A percentile compares a stretch with the other conserved stretches of the same genome.
Evolutionary conservation across 176 grass and related monocot species (phyloP).

Genomic region (Thinopyrum elongatum): DNA sequence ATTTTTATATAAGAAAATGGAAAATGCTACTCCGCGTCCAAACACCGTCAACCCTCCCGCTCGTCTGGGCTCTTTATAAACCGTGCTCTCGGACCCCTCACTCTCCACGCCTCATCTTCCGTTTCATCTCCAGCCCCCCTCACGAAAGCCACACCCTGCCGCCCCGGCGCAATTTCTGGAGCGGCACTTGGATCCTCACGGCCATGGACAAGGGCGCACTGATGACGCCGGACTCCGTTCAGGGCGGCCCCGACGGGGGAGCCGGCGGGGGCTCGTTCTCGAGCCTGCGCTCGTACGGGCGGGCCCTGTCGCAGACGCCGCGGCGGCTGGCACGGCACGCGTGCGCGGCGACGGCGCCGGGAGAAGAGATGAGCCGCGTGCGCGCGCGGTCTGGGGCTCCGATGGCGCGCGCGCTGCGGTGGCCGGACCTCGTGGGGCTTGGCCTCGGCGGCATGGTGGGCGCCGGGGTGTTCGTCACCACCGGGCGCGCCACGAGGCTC

Average conservation of each 20-base stretch:
- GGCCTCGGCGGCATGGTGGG: constrained; percentile 68
- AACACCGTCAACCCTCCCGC: neutral
- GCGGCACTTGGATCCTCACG: neutral
- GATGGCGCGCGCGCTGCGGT: constrained; percentile 62
- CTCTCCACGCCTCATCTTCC: neutral
- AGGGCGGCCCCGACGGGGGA: neutral
- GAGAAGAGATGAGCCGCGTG: constrained; percentile 71
- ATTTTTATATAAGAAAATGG: too few species aligned
- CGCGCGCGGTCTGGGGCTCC: constrained; percentile 52
- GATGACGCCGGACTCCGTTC: neutral
- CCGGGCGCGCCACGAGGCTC: constrained; percentile 30
- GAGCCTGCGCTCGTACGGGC: constrained; percentile 55
- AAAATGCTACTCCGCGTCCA: neutral
- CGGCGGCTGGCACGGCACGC: constrained; percentile 41
- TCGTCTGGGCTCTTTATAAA: constrained; percentile 32
- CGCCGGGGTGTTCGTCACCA: constrained; percentile 60
- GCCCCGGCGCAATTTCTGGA: neutral
- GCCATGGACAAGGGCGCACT: constrained; percentile 33
- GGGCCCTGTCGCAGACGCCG: constrained; percentile 48
- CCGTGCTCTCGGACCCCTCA: neutral
- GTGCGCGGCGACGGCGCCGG: constrained; percentile 46
- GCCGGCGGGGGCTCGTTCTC: constrained; percentile 42
- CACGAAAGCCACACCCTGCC: neutral
- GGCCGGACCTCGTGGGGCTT: constrained; percentile 69
- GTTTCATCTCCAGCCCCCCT: neutral